A percentile compares a stretch with the other conserved stretches of the same genome.
Conservation (phyloP, 1,284 basidiomycete genomes). For the Sporisorium iseilematis-ciliati region DNA sequence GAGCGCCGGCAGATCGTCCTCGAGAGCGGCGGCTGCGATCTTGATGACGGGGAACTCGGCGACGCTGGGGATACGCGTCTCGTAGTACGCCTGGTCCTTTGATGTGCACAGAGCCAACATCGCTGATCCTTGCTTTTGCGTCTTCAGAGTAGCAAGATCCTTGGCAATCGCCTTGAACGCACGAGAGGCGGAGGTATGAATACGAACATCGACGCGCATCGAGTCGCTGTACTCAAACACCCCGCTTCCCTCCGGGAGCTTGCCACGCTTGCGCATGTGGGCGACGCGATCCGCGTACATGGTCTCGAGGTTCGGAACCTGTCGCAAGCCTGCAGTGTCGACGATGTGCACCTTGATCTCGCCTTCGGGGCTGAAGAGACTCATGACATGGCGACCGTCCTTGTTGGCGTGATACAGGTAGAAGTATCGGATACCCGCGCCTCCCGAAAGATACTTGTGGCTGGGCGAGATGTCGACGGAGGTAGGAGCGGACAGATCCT, state of each 20-base stretch:
- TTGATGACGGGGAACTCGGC: slow-evolving; percentile 88
- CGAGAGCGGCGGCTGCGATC: slow-evolving; percentile 81
- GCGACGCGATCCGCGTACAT: slow-evolving; percentile 78
- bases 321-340: slow-evolving; percentile 86
- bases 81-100: slow-evolving; percentile 87
- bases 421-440: slow-evolving; percentile 81
- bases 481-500: slow-evolving; percentile 74
- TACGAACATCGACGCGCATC: slow-evolving; percentile 79
- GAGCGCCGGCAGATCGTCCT: slow-evolving; percentile 75
- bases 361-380: slow-evolving; percentile 79
- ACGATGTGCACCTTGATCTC: slow-evolving; percentile 82
- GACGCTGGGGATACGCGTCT: slow-evolving; percentile 77
- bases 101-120: slow-evolving; percentile 86
- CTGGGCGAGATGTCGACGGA: slow-evolving; percentile 45
- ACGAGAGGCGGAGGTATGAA: slow-evolving; percentile 82
- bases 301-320: slow-evolving; percentile 82
- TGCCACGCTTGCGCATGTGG: slow-evolving; percentile 59
- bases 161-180: slow-evolving; percentile 90
- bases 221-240: slow-evolving; percentile 79
- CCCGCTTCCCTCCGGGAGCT: slow-evolving; percentile 54
- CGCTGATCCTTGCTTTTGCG: slow-evolving; percentile 78
- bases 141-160: slow-evolving; percentile 77
- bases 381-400: slow-evolving; percentile 87
- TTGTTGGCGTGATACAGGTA: slow-evolving; percentile 90
- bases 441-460: slow-evolving; percentile 81